Percentiles rank a stretch among this genome's conserved stretches.
Conservation (phyloP, 345 rosid genomes). For the Erysimum cheiranthoides region DNA sequence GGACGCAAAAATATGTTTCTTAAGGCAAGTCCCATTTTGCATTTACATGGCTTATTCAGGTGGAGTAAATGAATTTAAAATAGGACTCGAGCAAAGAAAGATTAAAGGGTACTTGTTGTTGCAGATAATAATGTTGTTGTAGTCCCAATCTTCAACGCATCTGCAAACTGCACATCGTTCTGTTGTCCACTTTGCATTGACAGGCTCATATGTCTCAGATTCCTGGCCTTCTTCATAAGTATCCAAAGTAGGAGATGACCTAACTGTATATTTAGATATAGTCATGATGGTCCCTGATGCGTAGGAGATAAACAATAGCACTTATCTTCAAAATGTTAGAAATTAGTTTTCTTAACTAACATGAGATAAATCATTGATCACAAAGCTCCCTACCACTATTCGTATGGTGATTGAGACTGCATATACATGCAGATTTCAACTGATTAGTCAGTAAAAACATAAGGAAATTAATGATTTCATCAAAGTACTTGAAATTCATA, state of each 20-base stretch:
- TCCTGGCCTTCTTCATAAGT: too few species aligned
- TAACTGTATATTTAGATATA: constrained; percentile 83
- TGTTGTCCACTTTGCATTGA: constrained; percentile 91
- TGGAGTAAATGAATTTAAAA: neutral
- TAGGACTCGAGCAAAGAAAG: constrained; percentile 6
- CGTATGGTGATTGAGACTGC: constrained; percentile 95
- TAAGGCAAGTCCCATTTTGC: constrained; percentile 11
- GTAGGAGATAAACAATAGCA: constrained; percentile 19
- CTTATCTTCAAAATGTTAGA: constrained; percentile 5
- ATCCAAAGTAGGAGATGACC: constrained; percentile 87
- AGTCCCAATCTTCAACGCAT: constrained; percentile 99
- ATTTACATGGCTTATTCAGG: constrained; percentile 1
- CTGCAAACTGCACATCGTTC: constrained; percentile 98
- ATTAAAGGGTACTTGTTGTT: constrained; percentile 67
- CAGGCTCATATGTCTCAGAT: constrained; percentile 80
- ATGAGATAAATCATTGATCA: constrained; percentile 9
- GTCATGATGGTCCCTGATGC: constrained; percentile 92
- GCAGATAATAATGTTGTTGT: constrained; percentile 96
- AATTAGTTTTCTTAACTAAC: constrained; percentile 10
- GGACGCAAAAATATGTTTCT: constrained; percentile 6
- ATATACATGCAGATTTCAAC: constrained; percentile 72
- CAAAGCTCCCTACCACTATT: constrained; percentile 74
- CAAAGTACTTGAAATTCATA: neutral
- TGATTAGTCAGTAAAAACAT: constrained; percentile 32
- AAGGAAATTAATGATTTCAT: neutral